A percentile compares a stretch with the other conserved stretches of the same genome.
Conservation (phyloP, 2,329 filamentous ascomycete genomes). For the Esteya vermicola region DNA sequence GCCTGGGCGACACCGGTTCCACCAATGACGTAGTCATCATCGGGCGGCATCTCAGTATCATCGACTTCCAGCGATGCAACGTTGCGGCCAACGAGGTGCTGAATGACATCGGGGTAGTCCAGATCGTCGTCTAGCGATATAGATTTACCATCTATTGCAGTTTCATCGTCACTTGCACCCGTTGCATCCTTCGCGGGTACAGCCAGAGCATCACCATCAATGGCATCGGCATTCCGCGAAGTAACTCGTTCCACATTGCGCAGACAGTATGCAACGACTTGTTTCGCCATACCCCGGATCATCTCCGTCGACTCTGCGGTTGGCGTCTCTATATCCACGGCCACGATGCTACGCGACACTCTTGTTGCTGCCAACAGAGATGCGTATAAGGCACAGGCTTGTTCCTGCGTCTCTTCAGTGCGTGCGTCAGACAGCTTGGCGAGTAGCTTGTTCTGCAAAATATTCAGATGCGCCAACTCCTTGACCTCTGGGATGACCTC, state of each 20-base stretch:
- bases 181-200: no score
- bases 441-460: slow-evolving; percentile 68
- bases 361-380: slow-evolving; percentile 79
- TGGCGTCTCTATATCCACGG: slow-evolving; percentile 84
- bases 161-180: no score
- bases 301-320: slow-evolving; percentile 71
- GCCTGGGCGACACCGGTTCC: slow-evolving; percentile 93
- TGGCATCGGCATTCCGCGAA: slow-evolving; percentile 34
- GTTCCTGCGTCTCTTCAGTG: slow-evolving; percentile 71
- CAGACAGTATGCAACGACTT: slow-evolving; percentile 88
- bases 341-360: slow-evolving; percentile 70
- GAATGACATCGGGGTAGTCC: slow-evolving; percentile 66
- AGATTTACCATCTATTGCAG: no score
- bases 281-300: slow-evolving; percentile 81
- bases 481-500: slow-evolving; percentile 79
- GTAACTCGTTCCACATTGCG: slow-evolving; percentile 76
- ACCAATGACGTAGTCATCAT: slow-evolving; percentile 91
- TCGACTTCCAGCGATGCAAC: slow-evolving; percentile 37
- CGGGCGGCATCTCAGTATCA: slow-evolving; percentile 56
- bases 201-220: slow-evolving; percentile 23
- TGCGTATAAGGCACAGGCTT: slow-evolving; percentile 86
- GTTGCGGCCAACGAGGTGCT: slow-evolving; percentile 70
- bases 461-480: slow-evolving; percentile 70
- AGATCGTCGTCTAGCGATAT: slow-evolving; percentile 17
- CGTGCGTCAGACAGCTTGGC: slow-evolving; percentile 57